Percentiles rank a stretch among this genome's conserved stretches.
Conservation (phyloP, 2,329 filamentous ascomycete species). For the Berkeleyomyces rouxiae region DNA sequence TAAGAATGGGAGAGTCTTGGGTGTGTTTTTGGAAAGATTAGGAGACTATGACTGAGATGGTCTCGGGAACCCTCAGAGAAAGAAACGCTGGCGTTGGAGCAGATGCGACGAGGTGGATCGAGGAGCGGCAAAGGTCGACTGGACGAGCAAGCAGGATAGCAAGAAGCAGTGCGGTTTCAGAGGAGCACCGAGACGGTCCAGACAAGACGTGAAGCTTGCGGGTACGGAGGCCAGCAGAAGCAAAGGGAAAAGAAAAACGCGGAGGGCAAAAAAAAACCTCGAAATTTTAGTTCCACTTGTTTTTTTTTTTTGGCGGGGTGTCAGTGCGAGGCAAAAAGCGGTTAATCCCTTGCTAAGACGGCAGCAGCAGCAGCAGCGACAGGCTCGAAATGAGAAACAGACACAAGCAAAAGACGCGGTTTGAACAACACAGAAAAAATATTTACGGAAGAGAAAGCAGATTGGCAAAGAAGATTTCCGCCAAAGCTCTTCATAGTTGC, state of each 20-base stretch:
- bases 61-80: not conserved
- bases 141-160: not conserved
- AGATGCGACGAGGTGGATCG: not conserved
- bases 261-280: not conserved
- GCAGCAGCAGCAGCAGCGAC: no score
- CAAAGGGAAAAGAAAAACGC: not conserved
- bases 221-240: not conserved
- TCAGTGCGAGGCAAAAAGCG: constrained; percentile 3
- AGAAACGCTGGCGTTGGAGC: not conserved
- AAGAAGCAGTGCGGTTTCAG: not conserved
- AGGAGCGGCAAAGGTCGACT: not conserved
- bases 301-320: constrained; percentile 6
- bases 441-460: no score
- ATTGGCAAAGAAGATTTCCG: no score
- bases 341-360: not conserved
- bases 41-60: not conserved
- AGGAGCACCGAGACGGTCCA: not conserved
- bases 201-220: not conserved
- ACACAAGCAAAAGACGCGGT: not conserved
- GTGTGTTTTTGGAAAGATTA: not conserved
- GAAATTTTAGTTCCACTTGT: constrained; percentile 4
- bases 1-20: not conserved
- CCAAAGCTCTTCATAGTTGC: no score
- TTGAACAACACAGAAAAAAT: no score
- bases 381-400: not conserved